Evolutionary conservation across 164 flowering plant genomes (phyloP), one percentile per base, ranked within the genome.

Genomic region (Houttuynia cordata): DNA sequence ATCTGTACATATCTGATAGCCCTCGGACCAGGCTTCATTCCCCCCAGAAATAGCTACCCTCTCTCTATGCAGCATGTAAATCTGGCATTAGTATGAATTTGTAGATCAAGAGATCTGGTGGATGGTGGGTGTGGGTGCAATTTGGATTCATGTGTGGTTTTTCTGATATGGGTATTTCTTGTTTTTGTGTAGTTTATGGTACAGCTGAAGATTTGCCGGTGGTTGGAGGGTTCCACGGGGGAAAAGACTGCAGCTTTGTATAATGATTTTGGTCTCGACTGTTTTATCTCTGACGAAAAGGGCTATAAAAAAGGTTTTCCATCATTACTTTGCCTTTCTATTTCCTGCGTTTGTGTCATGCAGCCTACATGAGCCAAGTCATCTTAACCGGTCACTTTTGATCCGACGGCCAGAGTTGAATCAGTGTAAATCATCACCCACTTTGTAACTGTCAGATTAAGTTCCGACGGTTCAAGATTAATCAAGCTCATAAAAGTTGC

Each of bases 11-110:
- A 76, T 56, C 81, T 42, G 49, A 54, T 23, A 22, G 57, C 24
- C 23, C 70, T 80, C 87, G 87, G 87, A 82, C 87, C 87, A 82
- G 87, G 87, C 87, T 82, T 82, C 87, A 82, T 82, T 80, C 87
- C 87, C 84, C 86, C 69, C 87, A 82, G 78, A 75, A 68, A 39
- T 42, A 53, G 67, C 72, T 71, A 65, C 73, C 72, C 45, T n/a
- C 49, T 42, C 49, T 42, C 14, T 42, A 12, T 23, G 2, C 37
- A 30, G 10, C 24, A 42, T 42, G 4, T 37, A 30, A 20, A 12
- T n/a, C 9, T 25, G 57, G 19, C 1, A 57, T n/a, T n/a, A n/a
- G n/a, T 14, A 53, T 42, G 10, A 7, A 17, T 30, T 52, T 52
- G 22, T 17, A 21, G 54, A 1, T n/a, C n/a, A 52, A 19, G 22